Evolutionary conservation across 2,329 filamentous ascomycete genomes (phyloP), one percentile per base, ranked within the genome.

Genomic region (Alternaria triticimaculans): DNA sequence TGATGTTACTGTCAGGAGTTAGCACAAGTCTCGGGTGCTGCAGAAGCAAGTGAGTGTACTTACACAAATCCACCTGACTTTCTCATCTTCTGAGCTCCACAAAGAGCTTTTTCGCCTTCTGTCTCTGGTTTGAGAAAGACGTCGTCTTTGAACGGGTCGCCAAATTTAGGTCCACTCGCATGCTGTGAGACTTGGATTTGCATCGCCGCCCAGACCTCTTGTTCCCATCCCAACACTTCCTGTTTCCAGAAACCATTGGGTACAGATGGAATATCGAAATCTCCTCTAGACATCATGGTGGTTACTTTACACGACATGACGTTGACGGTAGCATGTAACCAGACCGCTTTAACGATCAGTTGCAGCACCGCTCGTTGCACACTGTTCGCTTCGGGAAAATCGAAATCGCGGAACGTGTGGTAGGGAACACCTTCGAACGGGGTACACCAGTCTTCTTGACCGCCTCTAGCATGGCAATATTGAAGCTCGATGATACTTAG

Each of bases 181-280:
- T 66, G 69, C n/a, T 64, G 63, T 3, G 65, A 46, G 15, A 74
- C 28, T 0, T 60, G 33, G 2, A 62, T 64, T 33, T 74, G 72
- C 4, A 66, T 53, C 0, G 60, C 60, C 0, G 69, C 57, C 61
- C 69, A 69, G 5, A 68, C 58, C 25, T 64, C 59, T 12, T 53
- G 41, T 51, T 73, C 68, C 72, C 72, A 74, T 4, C 63, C 64
- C 5, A 60, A 48, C 15, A 72, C 33, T 49, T 74, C 72, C 4
- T 46, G 56, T 12, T 71, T 53, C 71, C 72, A 74, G 48, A 72
- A 70, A 12, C 72, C 64, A 14, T 66, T 33, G 20, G 71, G 37
- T 45, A 70, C 26, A 12, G 54, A 45, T 14, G 64, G 58, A 44
- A 62, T 58, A 11, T 66, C 57, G 2, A 66, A 62, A 14, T 58